Base-by-base conservation (phyloP, 495 filamentous ascomycete genomes). In the Penicillium argentinense region DNA sequence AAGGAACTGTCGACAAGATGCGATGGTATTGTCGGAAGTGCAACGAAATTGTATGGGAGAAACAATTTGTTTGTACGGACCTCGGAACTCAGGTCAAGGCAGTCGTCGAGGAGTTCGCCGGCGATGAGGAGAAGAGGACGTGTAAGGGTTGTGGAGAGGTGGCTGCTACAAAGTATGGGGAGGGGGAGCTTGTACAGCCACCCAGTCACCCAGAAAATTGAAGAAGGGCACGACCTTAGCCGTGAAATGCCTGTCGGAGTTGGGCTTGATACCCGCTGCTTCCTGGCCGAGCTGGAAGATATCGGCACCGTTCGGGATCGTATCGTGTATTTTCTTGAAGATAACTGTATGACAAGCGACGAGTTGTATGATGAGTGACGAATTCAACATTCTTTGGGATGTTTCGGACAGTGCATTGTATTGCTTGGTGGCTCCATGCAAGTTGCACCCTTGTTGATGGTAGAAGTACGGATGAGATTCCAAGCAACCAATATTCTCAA, bases 41-140 rank as follows among this genome's bases (percentile, higher is more conserved):
- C 60, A 67, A 71, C 12, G 75, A 78, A 47, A 66, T 93, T 38
- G 92, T 98, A 3, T 83, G 91, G 68, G 91, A 97, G 73, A 85
- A 84, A 28, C 69, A 76, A 5, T 98, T 98, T 63, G 81, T 92
- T 57, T 96, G 90, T 59, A 90, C 85, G 33, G 86, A 98, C 67
- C 66, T 98, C 40, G 93, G 93, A n/a, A 95, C 89, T 30, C 93
- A 98, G 77, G 91, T 98, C 47, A 98, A 96, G 76, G 84, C 78
- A 45, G 95, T 92, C 5, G 92, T 98, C 23, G 83, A 95, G 61
- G 77, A 69, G 34, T 97, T 96, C 63, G 86, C 81, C 56, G 79
- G 68, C 3, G 82, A 83, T 56, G 79, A 84, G 49, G 79, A 81
- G 54, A 81, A 77, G 67, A 79, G 95, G 67, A 87, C 71, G 49